These are phyloP conservation scores for Beta lomatogona DNA, from an alignment of 179 eudicot genomes.

Conservation along the genomic window DNA sequence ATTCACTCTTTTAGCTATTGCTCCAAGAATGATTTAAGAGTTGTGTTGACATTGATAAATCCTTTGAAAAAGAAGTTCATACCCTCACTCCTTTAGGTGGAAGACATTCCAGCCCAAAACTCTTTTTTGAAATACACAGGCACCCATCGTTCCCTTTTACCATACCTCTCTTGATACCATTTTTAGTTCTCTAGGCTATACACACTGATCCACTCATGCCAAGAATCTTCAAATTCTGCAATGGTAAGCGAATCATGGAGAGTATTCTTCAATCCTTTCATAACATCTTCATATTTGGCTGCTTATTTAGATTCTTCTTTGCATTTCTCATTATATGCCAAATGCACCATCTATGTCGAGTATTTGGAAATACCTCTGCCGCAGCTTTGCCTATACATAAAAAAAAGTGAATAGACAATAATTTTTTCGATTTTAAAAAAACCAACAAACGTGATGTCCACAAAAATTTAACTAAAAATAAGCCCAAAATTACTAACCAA, in stretches of 20 bases:
- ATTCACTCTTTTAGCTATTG: neutral
- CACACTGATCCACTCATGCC: neutral
- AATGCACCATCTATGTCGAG: conserved; percentile 12
- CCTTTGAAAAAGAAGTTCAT: neutral
- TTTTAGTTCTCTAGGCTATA: neutral
- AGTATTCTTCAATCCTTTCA: neutral
- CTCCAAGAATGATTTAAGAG: conserved; percentile 1
- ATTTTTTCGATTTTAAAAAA: no score
- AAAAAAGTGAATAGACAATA: neutral
- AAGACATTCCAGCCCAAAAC: conserved; percentile 16
- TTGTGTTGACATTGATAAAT: neutral
- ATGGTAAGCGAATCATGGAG: conserved; percentile 1
- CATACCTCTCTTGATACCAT: neutral
- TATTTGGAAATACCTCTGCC: neutral
- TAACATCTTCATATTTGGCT: conserved; percentile 24
- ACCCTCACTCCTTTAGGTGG: neutral
- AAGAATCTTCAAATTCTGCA: neutral
- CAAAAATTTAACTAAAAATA: neutral
- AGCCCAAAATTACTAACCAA: neutral
- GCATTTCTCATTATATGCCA: conserved; percentile 5
- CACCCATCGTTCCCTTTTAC: neutral
- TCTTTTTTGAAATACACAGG: neutral
- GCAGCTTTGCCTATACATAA: neutral
- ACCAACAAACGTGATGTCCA: neutral
- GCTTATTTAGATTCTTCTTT: neutral